Evolutionary conservation across 306 rosid genomes (phyloP).

Genomic region (Pyrus bretschneideri): DNA sequence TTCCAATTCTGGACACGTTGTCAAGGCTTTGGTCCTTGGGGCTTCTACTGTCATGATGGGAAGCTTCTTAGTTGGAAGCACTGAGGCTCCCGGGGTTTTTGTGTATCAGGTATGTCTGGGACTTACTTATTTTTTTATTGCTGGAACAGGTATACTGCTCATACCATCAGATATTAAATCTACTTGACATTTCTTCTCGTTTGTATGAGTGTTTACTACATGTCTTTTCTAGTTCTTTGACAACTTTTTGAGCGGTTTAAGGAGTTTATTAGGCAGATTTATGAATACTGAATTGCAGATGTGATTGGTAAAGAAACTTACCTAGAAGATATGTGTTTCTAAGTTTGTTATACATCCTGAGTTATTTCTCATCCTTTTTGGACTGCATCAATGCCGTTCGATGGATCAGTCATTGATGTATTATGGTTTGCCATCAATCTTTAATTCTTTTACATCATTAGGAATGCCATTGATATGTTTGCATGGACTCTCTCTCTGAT

Average conservation of each 20-base stretch:
- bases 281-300: neutral
- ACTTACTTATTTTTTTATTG: neutral
- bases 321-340: neutral
- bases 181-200: neutral
- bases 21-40: slow-evolving; percentile 76
- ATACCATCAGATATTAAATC: neutral
- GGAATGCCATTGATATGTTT: neutral
- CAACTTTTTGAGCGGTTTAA: neutral
- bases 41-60: slow-evolving; percentile 98
- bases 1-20: slow-evolving; percentile 86
- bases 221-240: neutral
- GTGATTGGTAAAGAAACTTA: neutral
- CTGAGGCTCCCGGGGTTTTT: slow-evolving; percentile 85
- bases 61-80: slow-evolving; percentile 86
- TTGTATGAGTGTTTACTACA: neutral
- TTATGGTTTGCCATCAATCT: neutral
- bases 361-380: neutral
- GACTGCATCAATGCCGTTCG: neutral
- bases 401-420: neutral
- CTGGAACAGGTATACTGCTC: neutral
- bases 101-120: slow-evolving; percentile 49
- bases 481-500: neutral
- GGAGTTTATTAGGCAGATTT: neutral
- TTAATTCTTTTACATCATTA: neutral
- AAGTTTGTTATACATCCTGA: neutral